Base-by-base conservation (phyloP, 257 asterid species). In the Solanum sejunctum region DNA sequence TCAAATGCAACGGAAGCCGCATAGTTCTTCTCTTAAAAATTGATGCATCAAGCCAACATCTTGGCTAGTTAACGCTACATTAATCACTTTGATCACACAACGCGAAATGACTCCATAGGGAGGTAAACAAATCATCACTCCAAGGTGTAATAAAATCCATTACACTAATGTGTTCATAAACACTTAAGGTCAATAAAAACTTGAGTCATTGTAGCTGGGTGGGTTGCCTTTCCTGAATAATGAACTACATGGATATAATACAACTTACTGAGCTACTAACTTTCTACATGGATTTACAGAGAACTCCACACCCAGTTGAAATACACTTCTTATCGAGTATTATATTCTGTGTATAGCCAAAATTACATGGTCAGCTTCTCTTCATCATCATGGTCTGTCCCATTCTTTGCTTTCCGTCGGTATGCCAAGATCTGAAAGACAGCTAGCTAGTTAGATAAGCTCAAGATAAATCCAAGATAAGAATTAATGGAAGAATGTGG, bases 361-460 rank as follows among this genome's bases (percentile, higher is more conserved):
- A 43, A 43, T 54, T 52, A 83, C 52, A 67, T 13, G 61, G 47
- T 45, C 85, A 41, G 79, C 80, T 77, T 83, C 52, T 28, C 63
- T 80, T 80, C 84, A 83, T 61, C 84, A 83, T 61, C 81, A 32
- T 72, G 77, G 39, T 58, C 81, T 18, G 84, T 88, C 88, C 61
- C 57, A 57, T 51, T 49, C 80, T 84, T 86, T 39, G 84, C 85
- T 91, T 89, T 95, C 82, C 88, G 86, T 80, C 92, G 91, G 86
- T 93, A 95, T 85, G 96, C 95, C 84, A 95, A 85, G 87, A 93
- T 93, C 98, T 95, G 91, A 84, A 87, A 86, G 28, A 52, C 86
- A 67, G 83, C 83, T 84, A 17, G 43, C 18, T 12, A 26, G 67
- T 78, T 52, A 78, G 83, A n/a, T 52, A 78, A 3, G 23, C 28